Conservation (phyloP, 345 rosid species). For the Rhizophora mangle region DNA sequence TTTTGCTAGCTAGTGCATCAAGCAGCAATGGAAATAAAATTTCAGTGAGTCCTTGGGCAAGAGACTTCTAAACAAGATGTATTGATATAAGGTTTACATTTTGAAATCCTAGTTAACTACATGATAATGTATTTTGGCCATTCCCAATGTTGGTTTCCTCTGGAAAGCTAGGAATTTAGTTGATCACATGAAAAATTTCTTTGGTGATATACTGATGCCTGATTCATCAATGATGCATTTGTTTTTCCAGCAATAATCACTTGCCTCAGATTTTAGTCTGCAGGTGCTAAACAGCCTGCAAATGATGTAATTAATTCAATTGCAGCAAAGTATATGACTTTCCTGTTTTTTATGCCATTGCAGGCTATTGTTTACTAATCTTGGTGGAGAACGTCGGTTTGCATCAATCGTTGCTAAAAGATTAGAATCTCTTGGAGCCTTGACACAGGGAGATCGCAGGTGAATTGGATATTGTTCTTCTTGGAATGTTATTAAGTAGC, state of each 20-base stretch:
- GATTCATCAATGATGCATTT: background rate
- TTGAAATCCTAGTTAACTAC: background rate
- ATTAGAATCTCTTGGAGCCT: slow-evolving; percentile 93
- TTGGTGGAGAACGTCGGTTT: slow-evolving; percentile 98
- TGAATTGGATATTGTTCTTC: slow-evolving; percentile 28
- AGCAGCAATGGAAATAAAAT: no score
- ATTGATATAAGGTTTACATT: background rate
- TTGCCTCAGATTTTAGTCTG: no score
- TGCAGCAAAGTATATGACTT: background rate
- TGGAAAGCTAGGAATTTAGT: slow-evolving; percentile 3
- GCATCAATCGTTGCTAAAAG: slow-evolving; percentile 99
- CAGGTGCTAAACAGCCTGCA: background rate
- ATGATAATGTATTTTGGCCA: slow-evolving; percentile 1
- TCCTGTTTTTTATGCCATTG: slow-evolving; percentile 5
- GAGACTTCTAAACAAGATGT: background rate
- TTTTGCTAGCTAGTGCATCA: no score
- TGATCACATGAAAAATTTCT: slow-evolving; percentile 2
- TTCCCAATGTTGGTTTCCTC: background rate
- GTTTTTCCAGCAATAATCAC: no score
- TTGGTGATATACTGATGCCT: background rate
- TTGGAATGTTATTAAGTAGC: background rate
- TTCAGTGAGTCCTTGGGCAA: no score
- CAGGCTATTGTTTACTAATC: slow-evolving; percentile 87
- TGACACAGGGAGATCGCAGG: slow-evolving; percentile 99
- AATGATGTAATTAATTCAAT: background rate